Evolutionary conservation across 1,139 yeast genomes (phyloP).

Genomic region (Eremothecium sinecaudum): DNA sequence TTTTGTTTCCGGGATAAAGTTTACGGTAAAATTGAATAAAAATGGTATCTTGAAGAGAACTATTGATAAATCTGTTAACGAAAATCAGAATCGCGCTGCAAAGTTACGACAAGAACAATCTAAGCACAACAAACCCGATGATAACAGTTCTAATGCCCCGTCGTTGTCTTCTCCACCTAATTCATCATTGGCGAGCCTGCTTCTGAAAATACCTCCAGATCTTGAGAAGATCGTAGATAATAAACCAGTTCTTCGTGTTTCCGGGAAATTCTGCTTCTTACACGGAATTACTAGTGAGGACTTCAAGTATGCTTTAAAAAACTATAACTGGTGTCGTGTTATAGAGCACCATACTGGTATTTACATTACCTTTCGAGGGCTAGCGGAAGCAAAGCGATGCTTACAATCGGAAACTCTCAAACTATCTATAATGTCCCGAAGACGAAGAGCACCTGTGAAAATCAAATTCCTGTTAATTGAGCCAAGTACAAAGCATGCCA

Average conservation of each 20-base stretch:
- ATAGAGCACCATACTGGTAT: constrained; percentile 57
- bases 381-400: constrained; percentile 58
- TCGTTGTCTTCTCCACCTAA: background rate
- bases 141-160: background rate
- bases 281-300: constrained; percentile 25
- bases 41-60: constrained; percentile 15
- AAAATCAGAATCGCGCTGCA: constrained; percentile 18
- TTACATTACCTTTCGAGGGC: constrained; percentile 57
- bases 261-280: constrained; percentile 23
- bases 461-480: constrained; percentile 22
- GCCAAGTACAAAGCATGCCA: constrained; percentile 9
- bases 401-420: constrained; percentile 59
- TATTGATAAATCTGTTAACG: constrained; percentile 21
- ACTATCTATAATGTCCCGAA: constrained; percentile 21
- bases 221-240: constrained; percentile 41
- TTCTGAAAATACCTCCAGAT: constrained; percentile 38
- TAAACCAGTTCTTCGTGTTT: constrained; percentile 46
- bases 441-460: constrained; percentile 20
- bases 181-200: background rate
- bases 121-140: constrained; percentile 12
- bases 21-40: constrained; percentile 21
- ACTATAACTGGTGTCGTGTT: constrained; percentile 57
- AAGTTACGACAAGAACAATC: constrained; percentile 12
- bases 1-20: constrained; percentile 32
- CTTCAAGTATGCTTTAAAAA: constrained; percentile 24